These are phyloP conservation scores for Phytophthora multivora DNA, from an alignment of 352 stramenopile genomes.

Conservation along the genomic window DNA sequence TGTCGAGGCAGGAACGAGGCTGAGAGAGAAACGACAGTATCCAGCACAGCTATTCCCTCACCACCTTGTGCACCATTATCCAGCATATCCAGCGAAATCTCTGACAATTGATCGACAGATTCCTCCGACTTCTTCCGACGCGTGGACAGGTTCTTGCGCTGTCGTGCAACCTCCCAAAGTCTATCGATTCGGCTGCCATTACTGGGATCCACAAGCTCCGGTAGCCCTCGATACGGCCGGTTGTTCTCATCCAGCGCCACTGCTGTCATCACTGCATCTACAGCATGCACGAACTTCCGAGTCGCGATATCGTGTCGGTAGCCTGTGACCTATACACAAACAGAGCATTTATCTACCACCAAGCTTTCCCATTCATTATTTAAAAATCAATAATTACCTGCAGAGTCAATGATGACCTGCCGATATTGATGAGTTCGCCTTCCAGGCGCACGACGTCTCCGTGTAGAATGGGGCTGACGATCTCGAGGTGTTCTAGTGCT, in stretches of 20 bases:
- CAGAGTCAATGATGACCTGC: conserved; percentile 46
- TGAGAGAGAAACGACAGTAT: background rate
- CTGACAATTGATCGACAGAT: conserved; percentile 39
- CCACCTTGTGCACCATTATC: too few species aligned
- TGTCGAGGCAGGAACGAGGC: conserved; percentile 47
- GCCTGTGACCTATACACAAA: conserved; percentile 26
- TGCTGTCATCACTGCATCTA: conserved; percentile 53
- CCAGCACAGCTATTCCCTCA: background rate
- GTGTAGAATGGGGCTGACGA: conserved; percentile 48
- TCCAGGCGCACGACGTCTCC: conserved; percentile 50
- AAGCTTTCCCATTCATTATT: too few species aligned
- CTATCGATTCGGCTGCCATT: conserved; percentile 28
- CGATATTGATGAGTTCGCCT: conserved; percentile 43
- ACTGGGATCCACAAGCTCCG: conserved; percentile 39
- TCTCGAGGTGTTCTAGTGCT: conserved; percentile 48
- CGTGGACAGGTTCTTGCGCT: conserved; percentile 35
- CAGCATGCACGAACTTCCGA: conserved; percentile 40
- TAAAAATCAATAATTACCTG: too few species aligned
- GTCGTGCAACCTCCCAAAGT: conserved; percentile 36
- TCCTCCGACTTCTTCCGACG: conserved; percentile 41
- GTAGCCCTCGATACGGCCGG: conserved; percentile 32
- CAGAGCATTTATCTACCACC: too few species aligned
- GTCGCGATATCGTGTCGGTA: conserved; percentile 42
- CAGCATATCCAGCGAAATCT: too few species aligned
- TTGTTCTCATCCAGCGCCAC: conserved; percentile 51